Base-by-base conservation (phyloP, 768 basidiomycete species). In the Boletus rubropictus region DNA sequence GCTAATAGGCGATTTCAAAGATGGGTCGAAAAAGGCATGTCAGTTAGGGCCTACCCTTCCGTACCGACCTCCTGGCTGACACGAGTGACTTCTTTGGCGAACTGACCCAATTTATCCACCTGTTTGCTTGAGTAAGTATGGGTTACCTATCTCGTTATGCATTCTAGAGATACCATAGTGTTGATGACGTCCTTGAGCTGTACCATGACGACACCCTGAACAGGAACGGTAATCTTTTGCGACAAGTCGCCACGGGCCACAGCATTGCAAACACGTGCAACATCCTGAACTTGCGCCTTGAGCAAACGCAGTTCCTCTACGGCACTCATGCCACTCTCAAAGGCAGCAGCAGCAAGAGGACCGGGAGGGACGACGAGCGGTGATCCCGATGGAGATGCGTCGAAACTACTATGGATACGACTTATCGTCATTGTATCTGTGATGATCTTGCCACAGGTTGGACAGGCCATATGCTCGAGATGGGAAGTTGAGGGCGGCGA, bases 71-170 rank as follows among this genome's bases (percentile, higher is more conserved):
- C 86, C 63, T 84, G 83, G 55, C 78, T 79, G 48, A 89, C 86
- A 49, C 91, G 79, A 49, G 90, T 92, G 31, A 93, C 90, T 64
- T 93, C 90, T 62, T 84, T 84, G 29, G 94, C 92, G 66, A 97
- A 95, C 59, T 87, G 84, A 47, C 86, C 82, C 24, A 97, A 73
- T 57, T 79, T 76, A 61, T 83, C 81, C 52, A 82, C 81, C 81
- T 77, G 43, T 43, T 40, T 33, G 25, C 18, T 49, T 29, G 42
- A 44, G 33, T 58, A 7, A 56, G 61, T 34, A 51, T 42, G 21
- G 24, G 45, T 47, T 33, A 37, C 33, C 15, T 37, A 46, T 44
- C 15, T 31, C 20, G 20, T 34, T 34, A 50, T 32, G 29, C 38
- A 32, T 3, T 53, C 39, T 17, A 37, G 22, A 44, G 33, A 38